Evolutionary conservation across 768 basidiomycete species (phyloP), one percentile per base, ranked within the genome.

Genomic region (Kwoniella dendrophila): DNA sequence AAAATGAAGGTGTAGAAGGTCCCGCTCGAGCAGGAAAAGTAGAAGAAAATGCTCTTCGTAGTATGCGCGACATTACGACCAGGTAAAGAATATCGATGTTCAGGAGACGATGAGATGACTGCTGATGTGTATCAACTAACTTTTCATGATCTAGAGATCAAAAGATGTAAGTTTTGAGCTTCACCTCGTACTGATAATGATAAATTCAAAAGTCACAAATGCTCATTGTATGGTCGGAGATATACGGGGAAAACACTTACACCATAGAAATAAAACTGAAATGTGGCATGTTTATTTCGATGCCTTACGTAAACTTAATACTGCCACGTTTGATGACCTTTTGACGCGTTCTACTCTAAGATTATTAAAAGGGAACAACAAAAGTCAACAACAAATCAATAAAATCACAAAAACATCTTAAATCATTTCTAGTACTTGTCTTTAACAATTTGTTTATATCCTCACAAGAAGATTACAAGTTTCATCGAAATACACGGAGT

Each of bases 1-100:
- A 12, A 11, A 60, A 43, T 4, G 51, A 36, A 41, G 51, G 43
- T 20, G 69, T 59, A 6, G 66, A 67, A 18, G 69, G 69, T n/a
- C 66, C 68, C 1, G 59, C 54, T 56, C 59, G 43, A 30, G 53
- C 43, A 8, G 70, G 62, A 10, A 64, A 57, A 6, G 68, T 56
- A 10, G n/a, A n/a, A n/a, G 66, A 49, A 20, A 73, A 49, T 2
- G 69, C 50, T 53, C 72, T 47, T 6, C 67, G 57, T 22, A 73
- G 32, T 22, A 73, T 56, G 22, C 44, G 40, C 2, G 72, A 68
- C 72, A 73, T 73, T 24, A 18, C 50, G 59, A 34, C 4, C 18
- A 32, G 10, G 40, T 24, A 7, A 36, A 16, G 7, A 16, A 8
- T 36, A 36, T 36, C 16, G 8, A 36, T 8, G 34, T 36, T 7